Evolutionary conservation across 169 alveolate species (phyloP).

Genomic region (Plasmodium berghei): DNA sequence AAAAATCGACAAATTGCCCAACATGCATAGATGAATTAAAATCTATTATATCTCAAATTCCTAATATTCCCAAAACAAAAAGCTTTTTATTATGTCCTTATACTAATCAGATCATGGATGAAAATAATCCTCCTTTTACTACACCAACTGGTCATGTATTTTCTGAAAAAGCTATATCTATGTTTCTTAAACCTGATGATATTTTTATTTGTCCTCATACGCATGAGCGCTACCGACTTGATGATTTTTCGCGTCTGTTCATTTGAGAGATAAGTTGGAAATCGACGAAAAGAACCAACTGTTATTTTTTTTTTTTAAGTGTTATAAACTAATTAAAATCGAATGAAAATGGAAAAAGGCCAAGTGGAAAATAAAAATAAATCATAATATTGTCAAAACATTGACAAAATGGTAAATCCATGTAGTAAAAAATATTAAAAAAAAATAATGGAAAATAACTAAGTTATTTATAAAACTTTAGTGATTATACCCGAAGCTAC

Average conservation of each 20-base stretch:
- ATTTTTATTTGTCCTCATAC: slow-evolving; percentile 83
- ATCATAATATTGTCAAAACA: too few relatives aligned
- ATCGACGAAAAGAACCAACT: not conserved
- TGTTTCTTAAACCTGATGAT: slow-evolving; percentile 71
- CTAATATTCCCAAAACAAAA: slow-evolving; percentile 85
- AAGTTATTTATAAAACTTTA: slow-evolving; percentile 41
- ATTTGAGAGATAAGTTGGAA: slow-evolving; percentile 21
- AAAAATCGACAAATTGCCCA: slow-evolving; percentile 86
- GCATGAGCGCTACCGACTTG: slow-evolving; percentile 70
- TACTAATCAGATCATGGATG: slow-evolving; percentile 89
- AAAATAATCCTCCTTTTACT: slow-evolving; percentile 90
- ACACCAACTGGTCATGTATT: slow-evolving; percentile 87
- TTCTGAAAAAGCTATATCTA: slow-evolving; percentile 82
- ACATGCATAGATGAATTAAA: slow-evolving; percentile 88
- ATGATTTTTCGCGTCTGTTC: slow-evolving; percentile 80
- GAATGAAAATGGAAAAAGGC: too few relatives aligned
- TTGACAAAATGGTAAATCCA: not conserved
- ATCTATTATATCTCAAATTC: slow-evolving; percentile 81
- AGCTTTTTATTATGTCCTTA: slow-evolving; percentile 88
- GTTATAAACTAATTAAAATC: too few relatives aligned
- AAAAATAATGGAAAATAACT: not conserved
- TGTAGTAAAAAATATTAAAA: not conserved
- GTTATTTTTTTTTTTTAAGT: too few relatives aligned
- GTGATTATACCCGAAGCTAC: slow-evolving; percentile 95
- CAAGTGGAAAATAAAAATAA: too few relatives aligned